phyloP scores from a whole-genome alignment of 352 stramenopile species.

The Phytophthora uliginosa region DNA sequence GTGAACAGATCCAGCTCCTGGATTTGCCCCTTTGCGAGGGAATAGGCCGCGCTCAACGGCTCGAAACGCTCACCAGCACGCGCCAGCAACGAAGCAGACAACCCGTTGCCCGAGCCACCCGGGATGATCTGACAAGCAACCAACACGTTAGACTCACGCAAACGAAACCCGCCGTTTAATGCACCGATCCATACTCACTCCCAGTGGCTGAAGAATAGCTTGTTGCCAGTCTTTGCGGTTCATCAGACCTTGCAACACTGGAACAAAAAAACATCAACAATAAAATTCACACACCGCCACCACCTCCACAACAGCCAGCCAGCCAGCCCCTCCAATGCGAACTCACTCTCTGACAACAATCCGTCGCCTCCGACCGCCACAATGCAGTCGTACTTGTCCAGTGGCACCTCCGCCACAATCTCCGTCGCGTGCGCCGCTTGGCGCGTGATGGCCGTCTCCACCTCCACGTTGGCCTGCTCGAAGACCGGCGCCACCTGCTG shows the following conservation, averaged over 20 bases:
- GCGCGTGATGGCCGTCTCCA: conserved; percentile 62
- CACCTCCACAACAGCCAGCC: neutral
- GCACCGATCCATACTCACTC: conserved; percentile 36
- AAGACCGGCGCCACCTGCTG: conserved; percentile 62
- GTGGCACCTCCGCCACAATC: conserved; percentile 45
- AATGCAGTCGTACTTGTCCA: conserved; percentile 73
- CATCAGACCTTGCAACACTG: conserved; percentile 85
- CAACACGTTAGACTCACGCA: conserved; percentile 11
- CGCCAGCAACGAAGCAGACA: conserved; percentile 65
- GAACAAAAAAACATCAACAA: neutral
- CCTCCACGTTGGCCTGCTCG: conserved; percentile 63
- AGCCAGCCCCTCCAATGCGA: neutral
- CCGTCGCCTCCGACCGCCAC: conserved; percentile 77
- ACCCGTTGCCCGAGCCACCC: conserved; percentile 72
- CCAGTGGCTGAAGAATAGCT: conserved; percentile 61
- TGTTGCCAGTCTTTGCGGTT: conserved; percentile 65
- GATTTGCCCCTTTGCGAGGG: conserved; percentile 68
- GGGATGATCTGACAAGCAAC: conserved; percentile 45
- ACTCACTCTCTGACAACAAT: conserved; percentile 73
- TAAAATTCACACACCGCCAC: neutral
- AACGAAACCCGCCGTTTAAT: neutral
- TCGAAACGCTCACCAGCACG: conserved; percentile 58
- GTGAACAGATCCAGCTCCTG: conserved; percentile 79
- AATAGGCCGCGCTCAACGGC: conserved; percentile 67
- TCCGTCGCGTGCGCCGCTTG: conserved; percentile 69